phyloP scores from a whole-genome alignment of 2,329 filamentous ascomycete genomes.

The Parastagonospora avenae region DNA sequence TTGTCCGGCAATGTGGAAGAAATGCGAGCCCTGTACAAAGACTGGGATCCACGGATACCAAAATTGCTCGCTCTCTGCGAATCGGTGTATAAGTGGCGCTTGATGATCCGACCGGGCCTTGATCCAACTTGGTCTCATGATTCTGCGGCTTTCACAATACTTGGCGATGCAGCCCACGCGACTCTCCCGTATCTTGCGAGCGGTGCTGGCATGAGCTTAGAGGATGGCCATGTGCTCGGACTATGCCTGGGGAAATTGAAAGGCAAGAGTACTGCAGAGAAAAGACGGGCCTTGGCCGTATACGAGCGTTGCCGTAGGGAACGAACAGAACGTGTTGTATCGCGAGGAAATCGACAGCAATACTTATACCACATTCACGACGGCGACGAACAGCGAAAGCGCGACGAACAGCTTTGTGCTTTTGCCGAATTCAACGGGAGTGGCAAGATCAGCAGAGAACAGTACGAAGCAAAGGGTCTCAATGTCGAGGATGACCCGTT shows the following conservation, averaged over 20 bases:
- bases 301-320: conserved; percentile 65
- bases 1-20: conserved; percentile 59
- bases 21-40: conserved; percentile 59
- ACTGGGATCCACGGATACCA: conserved; percentile 61
- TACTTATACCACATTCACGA: conserved; percentile 67
- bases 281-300: conserved; percentile 47
- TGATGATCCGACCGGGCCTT: conserved; percentile 62
- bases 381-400: conserved; percentile 60
- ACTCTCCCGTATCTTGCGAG: conserved; percentile 67
- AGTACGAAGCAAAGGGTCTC: conserved; percentile 26
- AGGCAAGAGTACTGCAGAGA: conserved; percentile 43
- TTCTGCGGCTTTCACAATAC: conserved; percentile 61
- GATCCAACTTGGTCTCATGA: conserved; percentile 62
- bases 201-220: conserved; percentile 65
- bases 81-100: conserved; percentile 65
- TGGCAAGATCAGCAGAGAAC: conserved; percentile 21
- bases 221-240: conserved; percentile 64
- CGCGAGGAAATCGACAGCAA: conserved; percentile 65
- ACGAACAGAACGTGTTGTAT: conserved; percentile 65
- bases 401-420: conserved; percentile 49
- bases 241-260: conserved; percentile 58
- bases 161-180: conserved; percentile 69
- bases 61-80: conserved; percentile 64
- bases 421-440: conserved; percentile 38
- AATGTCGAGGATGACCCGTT: conserved; percentile 37